A percentile compares a stretch with the other conserved stretches of the same genome.
Evolutionary conservation across 1,139 yeast species (phyloP).

Genomic region (Diutina rugosa): DNA sequence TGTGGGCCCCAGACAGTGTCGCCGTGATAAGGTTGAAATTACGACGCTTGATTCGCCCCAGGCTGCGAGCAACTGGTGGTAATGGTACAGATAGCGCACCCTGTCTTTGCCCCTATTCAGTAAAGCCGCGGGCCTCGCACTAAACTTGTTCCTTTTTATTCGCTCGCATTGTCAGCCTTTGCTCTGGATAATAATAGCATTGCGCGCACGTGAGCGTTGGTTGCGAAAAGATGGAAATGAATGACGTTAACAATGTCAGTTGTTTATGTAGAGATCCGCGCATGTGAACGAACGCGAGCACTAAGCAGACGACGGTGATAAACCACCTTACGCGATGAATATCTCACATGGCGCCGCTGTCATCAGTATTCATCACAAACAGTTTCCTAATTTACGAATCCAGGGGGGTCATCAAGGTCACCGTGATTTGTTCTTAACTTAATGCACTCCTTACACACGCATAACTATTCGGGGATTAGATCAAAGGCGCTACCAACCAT

Average conservation of each 20-base stretch:
- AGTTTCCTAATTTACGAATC: no score
- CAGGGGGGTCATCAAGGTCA: neutral
- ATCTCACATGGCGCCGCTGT: no score
- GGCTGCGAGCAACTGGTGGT: neutral
- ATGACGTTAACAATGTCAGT: neutral
- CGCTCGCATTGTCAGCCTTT: neutral
- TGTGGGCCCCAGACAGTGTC: no score
- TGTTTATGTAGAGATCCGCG: neutral
- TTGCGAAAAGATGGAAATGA: neutral
- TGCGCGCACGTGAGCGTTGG: neutral
- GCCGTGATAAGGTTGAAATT: neutral
- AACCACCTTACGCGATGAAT: no score
- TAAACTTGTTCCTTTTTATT: neutral
- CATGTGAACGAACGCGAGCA: no score
- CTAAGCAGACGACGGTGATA: no score
- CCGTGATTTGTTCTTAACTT: neutral
- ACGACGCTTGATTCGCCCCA: neutral
- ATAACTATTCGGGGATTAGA: neutral
- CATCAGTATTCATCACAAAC: no score
- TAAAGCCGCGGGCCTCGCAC: neutral
- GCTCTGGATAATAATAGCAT: neutral
- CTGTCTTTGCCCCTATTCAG: neutral
- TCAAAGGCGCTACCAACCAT: neutral
- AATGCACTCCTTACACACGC: neutral
- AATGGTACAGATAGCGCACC: neutral